Evolutionary conservation across 1,139 yeast genomes (phyloP), one percentile per base, ranked within the genome.

Genomic region (Protomyces lactucae-debilis): DNA sequence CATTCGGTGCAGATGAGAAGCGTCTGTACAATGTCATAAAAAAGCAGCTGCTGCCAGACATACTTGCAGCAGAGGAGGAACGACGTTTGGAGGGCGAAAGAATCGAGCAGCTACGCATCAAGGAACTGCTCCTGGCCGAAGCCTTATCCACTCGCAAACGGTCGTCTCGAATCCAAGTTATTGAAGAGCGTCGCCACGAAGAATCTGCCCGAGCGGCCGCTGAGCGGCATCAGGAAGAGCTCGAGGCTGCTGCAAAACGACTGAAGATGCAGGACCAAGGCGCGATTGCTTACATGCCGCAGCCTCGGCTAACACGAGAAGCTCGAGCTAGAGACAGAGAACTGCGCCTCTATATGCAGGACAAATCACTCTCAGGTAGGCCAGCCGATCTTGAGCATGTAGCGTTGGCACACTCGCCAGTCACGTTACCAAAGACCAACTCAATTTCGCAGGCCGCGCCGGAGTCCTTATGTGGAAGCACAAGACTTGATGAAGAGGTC

Each of bases 291-390:
- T 12, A 14, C 10, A 18, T 18, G 12, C 28, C 36, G n/a, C 43
- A 14, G 32, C 21, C 36, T n/a, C 53, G 28, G 9, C n/a, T 40
- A n/a, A 59, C 63, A 21, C 52, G 63, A 43, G 63, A 59, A 21
- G 63, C 63, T 40, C 56, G 63, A 12, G 63, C 63, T 25, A 56
- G 63, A 5, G 63, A 59, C 21, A 51, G 63, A 4, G 57, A 59
- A 32, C 57, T 59, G 5, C 56, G 63, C 5, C 52, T 52, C 14
- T 59, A 18, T 21, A 12, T 52, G 40, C 48, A n/a, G 16, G 43
- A 37, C 16, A 12, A 9, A 12, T 37, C 43, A n/a, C 10, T 10
- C 8, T 43, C 48, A 21, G 18, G 25, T 10, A 43, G 48, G 23
- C 43, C 43, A n/a, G 43, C 43, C 32, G 32, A 28, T 5, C 32